A percentile compares a stretch with the other conserved stretches of the same genome.
These are phyloP conservation scores for Lentinus tigrinus DNA, from an alignment of 768 basidiomycete genomes.

Conservation along the genomic window DNA sequence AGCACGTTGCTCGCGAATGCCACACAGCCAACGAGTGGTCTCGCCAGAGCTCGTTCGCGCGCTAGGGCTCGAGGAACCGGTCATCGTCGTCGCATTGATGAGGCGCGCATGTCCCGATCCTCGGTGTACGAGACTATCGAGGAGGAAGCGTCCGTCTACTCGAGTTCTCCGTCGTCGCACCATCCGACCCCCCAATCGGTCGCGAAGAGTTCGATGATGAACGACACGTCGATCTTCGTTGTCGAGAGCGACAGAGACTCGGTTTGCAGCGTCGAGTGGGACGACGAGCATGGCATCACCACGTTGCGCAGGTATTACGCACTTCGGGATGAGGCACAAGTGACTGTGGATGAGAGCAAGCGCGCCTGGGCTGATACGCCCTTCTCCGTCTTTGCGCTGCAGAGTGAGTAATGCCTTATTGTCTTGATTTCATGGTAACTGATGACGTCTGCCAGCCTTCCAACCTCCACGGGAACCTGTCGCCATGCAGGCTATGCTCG, in stretches of 20 bases:
- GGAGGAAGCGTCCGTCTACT: conserved; percentile 53
- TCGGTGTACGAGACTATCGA: conserved; percentile 82
- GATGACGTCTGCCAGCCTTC: conserved; percentile 49
- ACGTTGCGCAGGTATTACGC: conserved; percentile 68
- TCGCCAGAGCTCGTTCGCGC: conserved; percentile 44
- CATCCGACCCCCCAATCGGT: conserved; percentile 8
- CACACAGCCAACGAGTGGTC: conserved; percentile 43
- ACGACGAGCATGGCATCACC: conserved; percentile 66
- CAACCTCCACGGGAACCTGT: conserved; percentile 62
- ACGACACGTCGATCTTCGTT: conserved; percentile 43
- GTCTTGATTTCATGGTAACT: background rate
- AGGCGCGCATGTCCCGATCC: conserved; percentile 57
- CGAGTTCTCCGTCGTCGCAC: conserved; percentile 27
- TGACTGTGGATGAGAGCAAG: conserved; percentile 65
- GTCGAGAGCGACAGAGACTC: conserved; percentile 51
- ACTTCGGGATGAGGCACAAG: conserved; percentile 65
- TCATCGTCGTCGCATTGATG: conserved; percentile 69
- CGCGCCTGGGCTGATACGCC: conserved; percentile 68
- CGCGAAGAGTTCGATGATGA: conserved; percentile 8
- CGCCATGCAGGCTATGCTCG: conserved; percentile 71
- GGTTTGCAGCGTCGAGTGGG: conserved; percentile 47
- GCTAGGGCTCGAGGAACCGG: conserved; percentile 60
- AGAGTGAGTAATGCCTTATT: conserved; percentile 50
- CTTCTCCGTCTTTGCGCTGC: conserved; percentile 68
- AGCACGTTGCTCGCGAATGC: conserved; percentile 54